Base-by-base conservation (phyloP, 1,139 yeast genomes). In the Debaryomycetaceae sp. region DNA sequence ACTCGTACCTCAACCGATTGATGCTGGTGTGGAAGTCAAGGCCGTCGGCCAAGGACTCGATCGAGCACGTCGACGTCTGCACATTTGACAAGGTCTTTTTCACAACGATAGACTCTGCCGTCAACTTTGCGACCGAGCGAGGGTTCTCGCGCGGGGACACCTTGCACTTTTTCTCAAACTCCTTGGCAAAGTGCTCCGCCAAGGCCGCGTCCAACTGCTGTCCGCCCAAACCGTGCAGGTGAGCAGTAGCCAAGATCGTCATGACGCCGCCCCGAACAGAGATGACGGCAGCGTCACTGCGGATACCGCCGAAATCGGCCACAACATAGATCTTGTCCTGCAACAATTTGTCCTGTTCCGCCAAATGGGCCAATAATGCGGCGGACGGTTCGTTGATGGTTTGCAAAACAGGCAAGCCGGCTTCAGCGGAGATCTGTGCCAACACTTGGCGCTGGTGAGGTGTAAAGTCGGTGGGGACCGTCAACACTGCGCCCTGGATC, bases 251-350 rank as follows among this genome's bases (percentile, higher is more conserved):
- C 44, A 90, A 67, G 30, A 86, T 68, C 34, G 98, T 90, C 60
- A 83, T 71, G 39, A 87, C 74, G 47, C 98, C 98, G 38, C 94
- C 94, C 66, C 97, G 79, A 36, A 79, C 83, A 27, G 96, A 75
- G 47, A 90, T 67, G 31, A 92, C 90, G 33, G 98, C 95, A 38
- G 90, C 96, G 53, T 90, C 98, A 25, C 95, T 79, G 62, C 98
- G 77, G 44, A 86, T 72, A 52, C 96, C 97, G 55, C 98, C 99
- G 49, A 90, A 82, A 58, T 90, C 98, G 30, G 94, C 93, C 43
- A 92, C 95, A 31, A 83, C 92, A 45, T 79, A 85, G 35, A 83
- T 63, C 60, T 78, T 82, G 58, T 90, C 96, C 43, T 75, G 62
- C 32, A 55, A 52, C 42, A 75, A 62, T 41, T 66, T 62, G 45